Base-by-base conservation (phyloP, 2,329 filamentous ascomycete species). In the Tympanopsis confertula region DNA sequence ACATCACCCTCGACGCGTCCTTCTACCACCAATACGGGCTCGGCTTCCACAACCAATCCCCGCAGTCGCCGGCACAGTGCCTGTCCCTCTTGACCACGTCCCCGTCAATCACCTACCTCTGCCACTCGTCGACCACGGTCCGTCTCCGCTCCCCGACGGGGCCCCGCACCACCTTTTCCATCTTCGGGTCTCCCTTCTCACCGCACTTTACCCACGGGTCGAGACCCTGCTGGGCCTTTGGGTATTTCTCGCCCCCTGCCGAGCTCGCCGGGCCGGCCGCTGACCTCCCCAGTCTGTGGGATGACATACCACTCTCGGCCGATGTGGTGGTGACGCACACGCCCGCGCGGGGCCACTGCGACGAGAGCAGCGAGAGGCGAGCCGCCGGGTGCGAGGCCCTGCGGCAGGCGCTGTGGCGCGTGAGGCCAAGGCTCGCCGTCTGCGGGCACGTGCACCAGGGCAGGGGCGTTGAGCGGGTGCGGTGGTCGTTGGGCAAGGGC, bases 391-490 rank as follows among this genome's bases (percentile, higher is more conserved):
- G 82, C 48, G 66, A 74, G 45, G 65, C 61, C 13, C 63, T 87
- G 13, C 57, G 68, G 5, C 59, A 62, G 37, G 65, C 68, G 0
- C 57, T 86, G 18, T 73, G 69, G 65, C 59, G 69, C 4, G 68
- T 82, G 3, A 65, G 77, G 28, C 82, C 83, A 4, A 61, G 64
- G 38, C 58, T 87, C 36, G 72, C 74, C 15, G 63, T 87, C 14
- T 86, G 78, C 49, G 82, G 83, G 1, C 83, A 87, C 54, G 71
- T 85, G 20, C 82, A 87, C 52, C 71, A 76, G 43, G 77, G 68
- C 3, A 63, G 82, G 45, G 82, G 82, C 12, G 74, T 66, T 7
- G 66, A 79, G 48, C 61, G 73, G 19, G 65, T 87, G 20, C 55
- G 53, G 17, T 87, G 82, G 82, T 63, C 70, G 42, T 50, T 69